Evolutionary conservation across 2,329 filamentous ascomycete genomes (phyloP), one percentile per base, ranked within the genome.

Genomic region (Aspergillus clavatus): DNA sequence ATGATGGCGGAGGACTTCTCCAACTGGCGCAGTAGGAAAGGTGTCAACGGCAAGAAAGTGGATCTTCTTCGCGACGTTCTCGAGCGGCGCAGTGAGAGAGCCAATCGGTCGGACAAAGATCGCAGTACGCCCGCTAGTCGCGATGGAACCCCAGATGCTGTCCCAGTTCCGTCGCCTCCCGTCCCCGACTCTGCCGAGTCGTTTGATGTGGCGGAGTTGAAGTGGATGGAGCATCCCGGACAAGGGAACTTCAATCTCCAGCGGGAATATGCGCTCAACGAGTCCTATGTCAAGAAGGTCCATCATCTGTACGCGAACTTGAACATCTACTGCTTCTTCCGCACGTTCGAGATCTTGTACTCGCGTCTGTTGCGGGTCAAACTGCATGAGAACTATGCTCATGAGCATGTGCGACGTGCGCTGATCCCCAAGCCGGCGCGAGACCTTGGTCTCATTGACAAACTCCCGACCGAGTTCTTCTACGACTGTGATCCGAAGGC

Each of bases 241-340:
- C 61, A 75, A 72, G 66, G 75, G 33, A 75, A 79, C 61, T 65
- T 80, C 75, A 61, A 77, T 72, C 29, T 81, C 79, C 54, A 80
- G 77, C 61, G 82, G 77, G 69, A 80, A 79, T 69, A 91, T 78
- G 74, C 86, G 71, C 49, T 80, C 33, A 89, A 95, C 50, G 86
- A 89, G 41, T 83, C 87, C 46, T 95, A 93, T 69, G 78, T 79
- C 55, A 86, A 90, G 38, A 82, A 83, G 8, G 83, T 81, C 69
- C 95, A 89, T 73, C 91, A 91, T 63, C 82, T 97, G 63, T 98
- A 94, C 72, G 85, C 84, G 65, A 97, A 96, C 66, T 81, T 89
- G 58, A 88, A 86, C 3, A 84, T 98, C 48, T 95, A 89, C 63
- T 90, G 93, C 68, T 97, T 98, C 76, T 86, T 98, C 73, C 87